Base-by-base conservation (phyloP, 2,329 filamentous ascomycete species). In the Colletotrichum karsti region DNA sequence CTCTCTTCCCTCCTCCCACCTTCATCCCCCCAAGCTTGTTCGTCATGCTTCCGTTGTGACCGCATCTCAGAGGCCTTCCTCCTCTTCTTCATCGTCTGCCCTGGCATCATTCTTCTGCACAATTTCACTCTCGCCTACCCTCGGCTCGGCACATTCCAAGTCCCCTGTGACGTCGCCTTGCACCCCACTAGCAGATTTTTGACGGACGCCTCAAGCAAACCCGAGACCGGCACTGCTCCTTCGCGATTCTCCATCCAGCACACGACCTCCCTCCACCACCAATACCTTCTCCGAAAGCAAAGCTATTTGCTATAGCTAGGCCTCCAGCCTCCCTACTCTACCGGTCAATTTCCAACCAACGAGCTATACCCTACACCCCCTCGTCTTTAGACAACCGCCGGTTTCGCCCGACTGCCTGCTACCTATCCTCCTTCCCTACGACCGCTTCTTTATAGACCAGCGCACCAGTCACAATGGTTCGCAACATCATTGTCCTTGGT, bases 401-500 rank as follows among this genome's bases (percentile, higher is more conserved):
- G 53, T 65, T 68, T 65, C 54, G 65, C 61, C 65, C 65, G 54
- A 65, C 46, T 46, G 6, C 41, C 13, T 44, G 26, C 22, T 3
- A 15, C 30, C 22, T 28, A 28, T 18, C 4, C 24, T 46, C 20
- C 15, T 37, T 37, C 39, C 28, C 33, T n/a, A 44, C 30, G n/a
- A 64, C 46, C 54, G 30, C 46, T 8, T 35, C 18, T 30, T 13
- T 28, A 24, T 18, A 53, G 7, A 30, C 35, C 26, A 9, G 2
- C 13, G n/a, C 22, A 54, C 18, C 24, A 35, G 12, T 30, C 54
- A 59, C 30, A 15, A 97, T 98, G 94, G 95, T 98, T 73, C 92
- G 95, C 80, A 97, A 97, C 80, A 94, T 99, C 72, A 93, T 97
- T 77, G 89, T 99, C 70, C 90, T 99, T 72, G 94, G 95, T 74